A percentile compares a stretch with the other conserved stretches of the same genome.
phyloP scores from a whole-genome alignment of 202 grass and related monocot species.

The Tripidium arundinaceum region DNA sequence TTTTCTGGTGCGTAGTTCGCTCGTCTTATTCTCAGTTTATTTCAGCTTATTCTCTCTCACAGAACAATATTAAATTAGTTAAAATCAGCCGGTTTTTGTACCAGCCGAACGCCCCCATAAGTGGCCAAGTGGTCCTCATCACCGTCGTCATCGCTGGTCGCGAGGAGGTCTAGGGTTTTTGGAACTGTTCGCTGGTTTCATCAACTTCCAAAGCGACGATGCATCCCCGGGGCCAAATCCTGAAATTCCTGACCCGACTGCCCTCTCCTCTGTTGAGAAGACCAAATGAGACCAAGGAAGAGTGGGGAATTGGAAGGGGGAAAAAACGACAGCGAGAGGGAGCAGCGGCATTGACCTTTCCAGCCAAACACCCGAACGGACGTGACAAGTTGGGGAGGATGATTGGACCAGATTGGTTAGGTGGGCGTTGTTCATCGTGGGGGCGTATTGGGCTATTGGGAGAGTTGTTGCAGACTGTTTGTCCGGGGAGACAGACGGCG shows the following conservation, averaged over 20 bases:
- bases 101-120: too few relatives aligned
- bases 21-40: too few relatives aligned
- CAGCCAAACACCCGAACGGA: not conserved
- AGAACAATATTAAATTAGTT: too few relatives aligned
- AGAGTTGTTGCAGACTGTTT: too few relatives aligned
- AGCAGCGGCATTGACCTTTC: not conserved
- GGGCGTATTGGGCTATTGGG: too few relatives aligned
- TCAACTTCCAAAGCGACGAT: too few relatives aligned
- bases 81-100: too few relatives aligned
- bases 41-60: too few relatives aligned
- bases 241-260: not conserved
- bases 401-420: not conserved
- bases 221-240: not conserved
- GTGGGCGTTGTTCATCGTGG: too few relatives aligned
- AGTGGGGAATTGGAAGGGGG: not conserved
- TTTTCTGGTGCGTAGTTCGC: not conserved
- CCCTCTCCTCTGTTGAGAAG: not conserved
- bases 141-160: not conserved
- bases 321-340: not conserved
- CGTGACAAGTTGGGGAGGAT: not conserved
- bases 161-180: too few relatives aligned
- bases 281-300: not conserved
- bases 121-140: not conserved
- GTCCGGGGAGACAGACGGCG: too few relatives aligned
- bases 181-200: not conserved